phyloP scores from a whole-genome alignment of 768 basidiomycete species.

The Boletus eberwhitei region DNA sequence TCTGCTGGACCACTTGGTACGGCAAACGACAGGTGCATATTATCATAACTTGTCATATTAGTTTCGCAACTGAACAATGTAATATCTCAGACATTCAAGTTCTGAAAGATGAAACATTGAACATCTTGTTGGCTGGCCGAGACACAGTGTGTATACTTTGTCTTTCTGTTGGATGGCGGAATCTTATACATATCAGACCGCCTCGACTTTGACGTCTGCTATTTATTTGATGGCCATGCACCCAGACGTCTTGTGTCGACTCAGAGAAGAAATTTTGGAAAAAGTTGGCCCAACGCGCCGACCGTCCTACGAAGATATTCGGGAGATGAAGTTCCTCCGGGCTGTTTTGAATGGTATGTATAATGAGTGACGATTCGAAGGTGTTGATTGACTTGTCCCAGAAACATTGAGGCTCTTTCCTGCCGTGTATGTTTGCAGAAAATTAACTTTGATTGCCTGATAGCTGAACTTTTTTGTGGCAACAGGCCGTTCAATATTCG shows the following conservation, averaged over 20 bases:
- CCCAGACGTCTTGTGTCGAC: conserved; percentile 36
- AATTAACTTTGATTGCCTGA: not conserved
- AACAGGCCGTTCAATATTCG: conserved; percentile 35
- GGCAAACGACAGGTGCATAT: conserved; percentile 35
- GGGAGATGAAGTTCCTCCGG: conserved; percentile 41
- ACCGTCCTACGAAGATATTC: conserved; percentile 42
- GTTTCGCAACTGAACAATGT: not conserved
- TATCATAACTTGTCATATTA: not conserved
- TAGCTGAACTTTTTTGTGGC: not conserved
- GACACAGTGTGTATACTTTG: conserved; percentile 35
- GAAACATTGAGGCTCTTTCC: conserved; percentile 35
- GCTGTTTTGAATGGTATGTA: conserved; percentile 43
- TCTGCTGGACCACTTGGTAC: conserved; percentile 40
- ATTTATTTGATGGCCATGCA: conserved; percentile 47
- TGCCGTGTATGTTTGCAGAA: conserved; percentile 27
- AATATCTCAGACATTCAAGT: conserved; percentile 26
- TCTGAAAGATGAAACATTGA: conserved; percentile 41
- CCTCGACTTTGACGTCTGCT: conserved; percentile 41
- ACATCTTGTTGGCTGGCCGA: conserved; percentile 43
- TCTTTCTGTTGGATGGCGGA: not conserved
- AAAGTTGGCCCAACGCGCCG: conserved; percentile 33
- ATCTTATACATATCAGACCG: conserved; percentile 33
- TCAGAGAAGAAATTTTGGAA: conserved; percentile 42
- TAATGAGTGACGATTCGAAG: too few relatives aligned
- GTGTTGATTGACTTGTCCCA: conserved; percentile 5